Evolutionary conservation across 441 rosid genomes (phyloP), one percentile per base, ranked within the genome.

Genomic region (Viola pubescens): DNA sequence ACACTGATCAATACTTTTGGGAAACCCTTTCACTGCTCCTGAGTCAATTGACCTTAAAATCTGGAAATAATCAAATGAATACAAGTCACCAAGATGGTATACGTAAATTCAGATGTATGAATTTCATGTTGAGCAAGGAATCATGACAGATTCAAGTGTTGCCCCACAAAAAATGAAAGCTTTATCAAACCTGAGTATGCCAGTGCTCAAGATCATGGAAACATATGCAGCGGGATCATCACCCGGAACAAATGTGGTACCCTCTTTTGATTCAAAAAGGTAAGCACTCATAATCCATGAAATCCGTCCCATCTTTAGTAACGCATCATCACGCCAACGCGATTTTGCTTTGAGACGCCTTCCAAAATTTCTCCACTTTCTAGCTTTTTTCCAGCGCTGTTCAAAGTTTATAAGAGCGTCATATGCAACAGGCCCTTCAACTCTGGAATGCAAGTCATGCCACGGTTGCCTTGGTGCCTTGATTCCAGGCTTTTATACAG

Each of bases 11-110:
- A 73, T 66, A 48, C 37, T 52, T 68, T 78, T 87, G 3, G 98
- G 98, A 77, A 92, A 89, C 60, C 98, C 98, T 75, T 77, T 87
- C 69, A 92, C 13, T 41, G 97, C 89, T 74, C 87, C 90, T 4
- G 87, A 80, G 79, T 92, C 98, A 52, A 92, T 92, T 41, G 98
- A 89, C 12, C 97, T 85, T 66, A 92, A 89, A 63, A 89, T 67
- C 98, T 92, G 75, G 56, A 62, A 62, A 69, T 52, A 70, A 47
- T 58, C 62, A 7, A 4, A 42, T 9, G 34, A 54, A 40, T n/a
- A 7, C 4, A 19, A 54, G 46, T 63, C 3, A 58, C 12, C 14
- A 48, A 54, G 7, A n/a, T n/a, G n/a, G n/a, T n/a, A n/a, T n/a
- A n/a, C n/a, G n/a, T n/a, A n/a, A n/a, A n/a, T n/a, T n/a, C n/a